Base-by-base conservation (phyloP, 148 eudicot genomes). In the Simmondsia chinensis region DNA sequence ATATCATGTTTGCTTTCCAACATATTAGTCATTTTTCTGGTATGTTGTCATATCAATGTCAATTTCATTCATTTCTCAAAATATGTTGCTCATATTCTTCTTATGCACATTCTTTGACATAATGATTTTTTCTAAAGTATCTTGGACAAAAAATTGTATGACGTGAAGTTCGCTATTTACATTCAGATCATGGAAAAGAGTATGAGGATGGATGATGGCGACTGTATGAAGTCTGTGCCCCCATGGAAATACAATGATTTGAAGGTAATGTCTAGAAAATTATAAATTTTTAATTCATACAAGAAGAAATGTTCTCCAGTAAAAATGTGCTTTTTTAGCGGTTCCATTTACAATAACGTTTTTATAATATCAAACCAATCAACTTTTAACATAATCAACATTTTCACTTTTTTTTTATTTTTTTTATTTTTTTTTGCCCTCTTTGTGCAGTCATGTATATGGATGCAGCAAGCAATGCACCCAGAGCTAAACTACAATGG, bases 391-490 rank as follows among this genome's bases (percentile, higher is more conserved):
- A 27, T 5, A 8, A 21, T 9, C 18, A 17, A 25, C 28, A 27
- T 23, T 14, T 42, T 17, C 2, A 1, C 3, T 37, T 22, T 20
- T 24, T 12, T 40, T 11, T 26, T 4, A 31, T 12, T 7, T 6
- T 15, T 13, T 37, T 40, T 18, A 27, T 43, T 0, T 20, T 54
- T 42, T 10, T 35, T 59, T 30, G 25, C 20, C 20, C 47, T 43
- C 40, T n/a, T n/a, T 38, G 21, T 29, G 2, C 60, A 89, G 97
- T 89, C 97, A 40, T 89, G 97, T 95, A 79, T 89, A 76, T 81
- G 87, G 97, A 89, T 85, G 97, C 97, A 89, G 64, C 97, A 89
- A 82, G 97, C 97, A 43, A 78, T 89, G 97, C 97, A 89, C 82
- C 97, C 97, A 4, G 97, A 89, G 49, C 46, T 89, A 34, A 89